Conservation (phyloP, 1,284 basidiomycete species). For the Trichosporon asahii region DNA sequence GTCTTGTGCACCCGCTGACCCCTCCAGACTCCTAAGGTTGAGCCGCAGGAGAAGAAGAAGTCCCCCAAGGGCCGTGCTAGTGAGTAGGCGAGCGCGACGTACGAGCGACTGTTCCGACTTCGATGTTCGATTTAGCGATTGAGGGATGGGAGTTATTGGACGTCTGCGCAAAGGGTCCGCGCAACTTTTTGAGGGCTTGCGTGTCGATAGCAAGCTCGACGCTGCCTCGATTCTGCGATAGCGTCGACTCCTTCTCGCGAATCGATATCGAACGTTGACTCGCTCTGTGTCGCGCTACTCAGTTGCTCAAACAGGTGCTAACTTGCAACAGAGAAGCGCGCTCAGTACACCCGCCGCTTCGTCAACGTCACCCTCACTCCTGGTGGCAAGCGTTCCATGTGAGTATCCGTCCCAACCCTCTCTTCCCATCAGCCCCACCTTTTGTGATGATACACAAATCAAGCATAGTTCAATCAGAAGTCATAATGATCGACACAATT, state of each 20-base stretch:
- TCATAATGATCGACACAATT: constrained; percentile 62
- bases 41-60: constrained; percentile 98
- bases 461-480: constrained; percentile 91
- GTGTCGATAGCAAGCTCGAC: not conserved
- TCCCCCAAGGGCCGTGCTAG: constrained; percentile 86
- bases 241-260: too few relatives aligned
- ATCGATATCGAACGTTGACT: not conserved
- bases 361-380: constrained; percentile 89
- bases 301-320: not conserved
- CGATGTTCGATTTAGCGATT: not conserved
- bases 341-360: constrained; percentile 65
- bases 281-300: not conserved
- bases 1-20: constrained; percentile 10
- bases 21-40: constrained; percentile 77
- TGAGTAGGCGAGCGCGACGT: constrained; percentile 31
- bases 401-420: constrained; percentile 55
- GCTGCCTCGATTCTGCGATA: not conserved
- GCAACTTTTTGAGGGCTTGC: not conserved
- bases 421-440: constrained; percentile 12
- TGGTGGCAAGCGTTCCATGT: constrained; percentile 94
- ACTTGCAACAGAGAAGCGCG: constrained; percentile 66
- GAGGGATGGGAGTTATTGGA: not conserved
- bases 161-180: not conserved
- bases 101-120: not conserved
- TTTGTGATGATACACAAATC: constrained; percentile 62